Conservation (phyloP, 1,284 basidiomycete genomes). For the Trametes polyzona region DNA sequence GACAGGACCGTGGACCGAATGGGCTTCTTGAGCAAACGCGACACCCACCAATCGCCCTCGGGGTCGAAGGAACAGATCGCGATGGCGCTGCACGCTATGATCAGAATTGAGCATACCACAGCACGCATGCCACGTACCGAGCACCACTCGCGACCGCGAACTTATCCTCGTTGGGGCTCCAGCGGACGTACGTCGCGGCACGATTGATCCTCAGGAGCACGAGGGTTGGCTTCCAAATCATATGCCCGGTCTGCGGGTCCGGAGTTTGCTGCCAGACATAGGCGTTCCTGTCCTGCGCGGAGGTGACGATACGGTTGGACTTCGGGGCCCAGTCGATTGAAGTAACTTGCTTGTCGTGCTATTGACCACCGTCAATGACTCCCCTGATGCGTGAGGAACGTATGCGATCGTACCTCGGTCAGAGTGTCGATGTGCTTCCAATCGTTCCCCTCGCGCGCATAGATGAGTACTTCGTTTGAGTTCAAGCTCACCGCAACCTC, state of each 20-base stretch:
- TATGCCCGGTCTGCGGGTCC: constrained; percentile 69
- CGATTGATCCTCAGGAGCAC: constrained; percentile 95
- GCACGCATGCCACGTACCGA: constrained; percentile 53
- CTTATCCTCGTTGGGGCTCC: constrained; percentile 98
- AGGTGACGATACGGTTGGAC: constrained; percentile 97
- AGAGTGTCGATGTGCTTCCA: constrained; percentile 86
- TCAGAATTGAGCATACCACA: not conserved
- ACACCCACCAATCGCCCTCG: constrained; percentile 99
- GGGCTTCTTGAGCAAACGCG: constrained; percentile 97
- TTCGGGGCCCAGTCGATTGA: constrained; percentile 98
- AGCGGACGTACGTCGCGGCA: constrained; percentile 93
- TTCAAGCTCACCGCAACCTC: constrained; percentile 94
- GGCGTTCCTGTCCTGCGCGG: constrained; percentile 97
- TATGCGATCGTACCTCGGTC: constrained; percentile 69
- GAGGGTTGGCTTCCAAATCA: constrained; percentile 95
- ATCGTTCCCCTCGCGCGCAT: constrained; percentile 63
- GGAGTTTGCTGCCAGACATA: constrained; percentile 94
- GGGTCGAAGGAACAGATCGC: constrained; percentile 94
- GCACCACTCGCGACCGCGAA: constrained; percentile 98
- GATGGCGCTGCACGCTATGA: constrained; percentile 65
- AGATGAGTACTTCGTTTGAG: constrained; percentile 88
- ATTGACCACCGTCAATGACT: not conserved
- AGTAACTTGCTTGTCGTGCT: constrained; percentile 99
- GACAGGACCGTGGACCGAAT: constrained; percentile 79
- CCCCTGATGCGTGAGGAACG: not conserved